Conservation (phyloP, 1,139 yeast genomes). For the Hansenula anomala region DNA sequence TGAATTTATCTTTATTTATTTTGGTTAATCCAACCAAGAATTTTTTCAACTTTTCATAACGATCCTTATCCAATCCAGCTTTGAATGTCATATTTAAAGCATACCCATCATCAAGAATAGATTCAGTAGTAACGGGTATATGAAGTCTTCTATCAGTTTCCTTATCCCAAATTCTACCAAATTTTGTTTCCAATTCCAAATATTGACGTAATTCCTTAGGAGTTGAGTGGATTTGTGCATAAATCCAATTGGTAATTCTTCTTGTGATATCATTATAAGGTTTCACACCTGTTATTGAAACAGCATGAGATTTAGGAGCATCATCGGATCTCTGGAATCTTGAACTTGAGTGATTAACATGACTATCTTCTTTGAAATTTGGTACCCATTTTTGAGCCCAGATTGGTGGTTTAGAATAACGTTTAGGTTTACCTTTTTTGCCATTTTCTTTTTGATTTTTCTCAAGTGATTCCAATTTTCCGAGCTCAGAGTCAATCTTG, state of each 20-base stretch:
- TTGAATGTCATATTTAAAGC: conserved; percentile 58
- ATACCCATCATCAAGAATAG: conserved; percentile 51
- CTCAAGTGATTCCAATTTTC: conserved; percentile 19
- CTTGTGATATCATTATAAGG: conserved; percentile 84
- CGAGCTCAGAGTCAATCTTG: conserved; percentile 21
- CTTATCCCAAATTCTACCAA: conserved; percentile 73
- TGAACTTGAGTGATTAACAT: neutral
- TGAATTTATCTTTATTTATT: conserved; percentile 35
- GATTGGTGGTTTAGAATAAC: conserved; percentile 64
- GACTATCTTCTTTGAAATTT: conserved; percentile 27
- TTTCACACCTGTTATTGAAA: conserved; percentile 24
- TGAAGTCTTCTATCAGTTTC: conserved; percentile 58
- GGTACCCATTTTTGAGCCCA: conserved; percentile 83
- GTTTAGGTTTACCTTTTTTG: conserved; percentile 44
- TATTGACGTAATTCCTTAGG: conserved; percentile 53
- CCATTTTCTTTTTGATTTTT: conserved; percentile 5
- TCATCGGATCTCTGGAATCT: neutral
- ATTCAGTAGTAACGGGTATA: conserved; percentile 73
- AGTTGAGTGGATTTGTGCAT: conserved; percentile 68
- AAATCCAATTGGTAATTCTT: conserved; percentile 84
- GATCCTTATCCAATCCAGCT: conserved; percentile 65
- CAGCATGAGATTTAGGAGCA: neutral
- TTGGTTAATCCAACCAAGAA: conserved; percentile 54
- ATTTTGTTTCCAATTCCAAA: conserved; percentile 78
- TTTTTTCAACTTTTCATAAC: conserved; percentile 55